Base-by-base conservation (phyloP, 306 rosid species). In the Purshia tridentata region DNA sequence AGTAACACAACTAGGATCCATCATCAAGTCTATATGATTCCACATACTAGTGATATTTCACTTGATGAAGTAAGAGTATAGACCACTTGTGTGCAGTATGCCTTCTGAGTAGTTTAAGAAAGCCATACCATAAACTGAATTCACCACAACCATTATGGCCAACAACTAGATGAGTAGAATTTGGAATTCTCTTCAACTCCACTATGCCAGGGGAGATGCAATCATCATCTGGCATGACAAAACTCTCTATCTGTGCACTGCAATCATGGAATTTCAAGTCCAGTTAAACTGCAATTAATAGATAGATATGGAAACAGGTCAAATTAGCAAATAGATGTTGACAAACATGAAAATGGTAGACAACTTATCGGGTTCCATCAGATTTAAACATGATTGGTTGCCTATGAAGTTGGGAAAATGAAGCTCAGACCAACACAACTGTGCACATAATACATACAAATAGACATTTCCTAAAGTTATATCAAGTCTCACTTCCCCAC, bases 81-180 rank as follows among this genome's bases (percentile, higher is more conserved):
- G 35, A 54, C 9, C 14, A 11, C 50, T 35, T 45, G 29, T 45
- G 23, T 47, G 20, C 69, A 7, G 62, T 40, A 11, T 19, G 12
- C 68, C 7, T 14, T 44, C n/a, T 19, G n/a, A 48, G 72, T 41
- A 46, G 47, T 61, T 22, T 57, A 19, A 62, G 64, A 20, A 60
- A 57, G 64, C 75, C 88, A 63, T 90, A 93, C 98, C 98, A 93
- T 70, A 93, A 80, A 82, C 88, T 90, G 75, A 93, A 93, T 74
- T 90, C 90, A 72, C 96, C 97, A 46, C 70, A 75, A 59, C 86
- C 75, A 75, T 86, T 84, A 70, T 74, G 84, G 57, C 96, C 88
- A 42, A 93, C 86, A 77, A 93, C 82, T 67, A 90, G 87, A 82
- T 81, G 70, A 80, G 88, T 65, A 69, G 84, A 88, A 60, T 83